Evolutionary conservation across 2,329 filamentous ascomycete genomes (phyloP), one percentile per base, ranked within the genome.

Genomic region (Amauroascus verrucosus): DNA sequence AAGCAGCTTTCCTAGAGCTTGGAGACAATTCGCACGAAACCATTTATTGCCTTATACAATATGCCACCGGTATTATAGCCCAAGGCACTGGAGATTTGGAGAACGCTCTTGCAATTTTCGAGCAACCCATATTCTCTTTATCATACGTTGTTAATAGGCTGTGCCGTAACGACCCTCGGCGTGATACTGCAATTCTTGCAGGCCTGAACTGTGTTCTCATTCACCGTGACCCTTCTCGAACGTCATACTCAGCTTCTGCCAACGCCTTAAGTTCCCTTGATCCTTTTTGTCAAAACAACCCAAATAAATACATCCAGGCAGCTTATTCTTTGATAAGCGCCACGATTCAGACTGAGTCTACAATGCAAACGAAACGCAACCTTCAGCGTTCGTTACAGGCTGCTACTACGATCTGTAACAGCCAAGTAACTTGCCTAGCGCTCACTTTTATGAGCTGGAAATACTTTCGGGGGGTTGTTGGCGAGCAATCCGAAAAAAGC

Each of bases 371-470:
- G 53, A 96, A 95, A 69, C 79, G 84, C 38, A 82, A 85, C 62
- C 83, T 96, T 51, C 82, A 87, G 56, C 76, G 77, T 37, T 85
- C 88, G 1, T 77, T 95, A 40, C 77, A 78, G 37, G 80, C 82
- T 2, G 84, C 86, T 11, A 84, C 84, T 58, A 74, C 75, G 6
- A 82, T 85, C 7, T 76, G 77, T 52, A 95, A 95, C 65, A 81
- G 81, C 28, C 86, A 94, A 59, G 84, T 90, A 51, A 78, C 89
- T n/a, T 84, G 84, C 46, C 85, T 96, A 58, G 83, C 85, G 5
- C 79, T 96, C 55, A 89, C 83, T 60, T 83, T 93, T 59, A 94
- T 96, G 85, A 85, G 86, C 50, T 82, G 79, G 63, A 80, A 83
- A 49, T 85, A 95, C 63, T 96, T 90, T 67, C 83, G 84, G 44